phyloP scores from a whole-genome alignment of 768 basidiomycete genomes.

The Dentipellis sp. region DNA sequence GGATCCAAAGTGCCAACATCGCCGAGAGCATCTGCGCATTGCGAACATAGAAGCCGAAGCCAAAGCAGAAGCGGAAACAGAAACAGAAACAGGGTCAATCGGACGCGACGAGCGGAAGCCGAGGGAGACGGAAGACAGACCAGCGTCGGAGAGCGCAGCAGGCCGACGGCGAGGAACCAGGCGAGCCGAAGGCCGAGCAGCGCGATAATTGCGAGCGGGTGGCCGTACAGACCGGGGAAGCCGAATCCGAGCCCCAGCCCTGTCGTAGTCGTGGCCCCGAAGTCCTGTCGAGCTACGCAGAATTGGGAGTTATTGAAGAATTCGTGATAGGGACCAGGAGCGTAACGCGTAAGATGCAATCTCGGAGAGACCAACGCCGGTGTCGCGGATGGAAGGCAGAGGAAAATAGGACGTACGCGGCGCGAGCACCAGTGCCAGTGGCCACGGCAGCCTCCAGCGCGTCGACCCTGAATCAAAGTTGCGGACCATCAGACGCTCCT shows the following conservation, averaged over 20 bases:
- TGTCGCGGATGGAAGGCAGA: neutral
- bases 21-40: too few species aligned
- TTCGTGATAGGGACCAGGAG: neutral
- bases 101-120: neutral
- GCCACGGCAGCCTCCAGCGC: neutral
- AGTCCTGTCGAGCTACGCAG: neutral
- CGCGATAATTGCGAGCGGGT: neutral
- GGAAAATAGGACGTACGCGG: neutral
- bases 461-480: neutral
- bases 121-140: neutral
- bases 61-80: neutral
- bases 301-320: neutral
- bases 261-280: neutral
- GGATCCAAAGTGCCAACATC: neutral
- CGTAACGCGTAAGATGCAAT: neutral
- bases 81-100: neutral
- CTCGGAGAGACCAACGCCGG: neutral
- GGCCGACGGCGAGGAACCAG: conserved; percentile 4
- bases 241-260: neutral
- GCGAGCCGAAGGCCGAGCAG: neutral
- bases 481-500: neutral
- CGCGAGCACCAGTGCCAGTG: neutral
- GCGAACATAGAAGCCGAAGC: neutral
- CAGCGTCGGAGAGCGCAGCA: conserved; percentile 2
- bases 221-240: neutral